Conservation (phyloP, 805 yeast genomes). For the Isabelozyma gotoi region DNA sequence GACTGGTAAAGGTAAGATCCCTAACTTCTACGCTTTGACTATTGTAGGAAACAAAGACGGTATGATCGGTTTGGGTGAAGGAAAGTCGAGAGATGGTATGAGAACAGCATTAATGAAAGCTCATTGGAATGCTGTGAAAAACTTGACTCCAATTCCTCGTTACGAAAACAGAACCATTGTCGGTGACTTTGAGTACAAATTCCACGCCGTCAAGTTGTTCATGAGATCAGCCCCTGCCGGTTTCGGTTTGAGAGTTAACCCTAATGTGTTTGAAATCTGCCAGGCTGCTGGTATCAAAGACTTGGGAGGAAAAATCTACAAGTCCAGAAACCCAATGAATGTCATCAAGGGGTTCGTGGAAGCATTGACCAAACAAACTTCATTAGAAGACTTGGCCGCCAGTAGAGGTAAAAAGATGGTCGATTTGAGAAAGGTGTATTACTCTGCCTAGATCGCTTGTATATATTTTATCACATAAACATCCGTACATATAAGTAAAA, state of each 20-base stretch:
- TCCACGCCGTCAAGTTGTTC: slow-evolving; percentile 80
- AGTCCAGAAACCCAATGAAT: slow-evolving; percentile 92
- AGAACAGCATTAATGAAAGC: slow-evolving; percentile 78
- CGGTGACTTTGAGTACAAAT: slow-evolving; percentile 79
- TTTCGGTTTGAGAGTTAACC: slow-evolving; percentile 89
- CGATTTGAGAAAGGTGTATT: slow-evolving; percentile 88
- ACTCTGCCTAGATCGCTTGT: slow-evolving; percentile 43
- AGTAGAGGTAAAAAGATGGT: slow-evolving; percentile 94
- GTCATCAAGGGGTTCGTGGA: slow-evolving; percentile 87
- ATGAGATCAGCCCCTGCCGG: slow-evolving; percentile 90
- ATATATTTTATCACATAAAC: too few species aligned
- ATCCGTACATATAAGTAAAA: neutral
- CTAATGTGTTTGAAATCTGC: slow-evolving; percentile 85
- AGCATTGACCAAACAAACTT: slow-evolving; percentile 76
- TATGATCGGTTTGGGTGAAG: slow-evolving; percentile 93
- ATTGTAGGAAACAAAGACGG: slow-evolving; percentile 94
- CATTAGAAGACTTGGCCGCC: slow-evolving; percentile 83
- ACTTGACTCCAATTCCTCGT: slow-evolving; percentile 77
- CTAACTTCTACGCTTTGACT: slow-evolving; percentile 77
- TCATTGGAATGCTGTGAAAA: slow-evolving; percentile 90
- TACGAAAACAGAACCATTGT: slow-evolving; percentile 88
- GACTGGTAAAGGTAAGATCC: slow-evolving; percentile 89
- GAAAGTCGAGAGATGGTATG: slow-evolving; percentile 79
- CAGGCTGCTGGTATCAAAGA: slow-evolving; percentile 93
- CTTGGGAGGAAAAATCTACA: slow-evolving; percentile 85